A percentile compares a stretch with the other conserved stretches of the same genome.
Evolutionary conservation across 1,284 basidiomycete genomes (phyloP).

Genomic region (Mycosarcoma mackinlayi): DNA sequence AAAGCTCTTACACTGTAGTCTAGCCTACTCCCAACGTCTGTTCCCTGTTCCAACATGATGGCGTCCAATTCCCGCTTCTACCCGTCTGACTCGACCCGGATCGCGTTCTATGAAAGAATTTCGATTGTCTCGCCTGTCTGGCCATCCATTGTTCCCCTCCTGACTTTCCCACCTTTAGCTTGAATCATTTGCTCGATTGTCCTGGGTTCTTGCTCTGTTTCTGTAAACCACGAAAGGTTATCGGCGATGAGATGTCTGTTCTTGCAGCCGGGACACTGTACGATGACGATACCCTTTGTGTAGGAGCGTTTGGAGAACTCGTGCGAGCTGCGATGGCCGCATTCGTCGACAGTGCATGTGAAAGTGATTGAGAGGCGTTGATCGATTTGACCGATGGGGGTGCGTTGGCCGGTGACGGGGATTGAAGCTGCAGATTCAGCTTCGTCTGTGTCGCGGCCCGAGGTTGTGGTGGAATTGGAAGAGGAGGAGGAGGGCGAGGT

Average conservation of each 20-base stretch:
- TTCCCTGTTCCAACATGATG: too few relatives aligned
- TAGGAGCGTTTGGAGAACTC: conserved; percentile 87
- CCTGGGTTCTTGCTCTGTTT: conserved; percentile 55
- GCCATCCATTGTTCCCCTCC: conserved; percentile 52
- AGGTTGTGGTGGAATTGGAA: background rate
- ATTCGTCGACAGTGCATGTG: conserved; percentile 71
- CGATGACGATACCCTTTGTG: conserved; percentile 86
- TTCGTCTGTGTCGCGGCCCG: conserved; percentile 3
- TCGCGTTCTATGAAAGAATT: conserved; percentile 42
- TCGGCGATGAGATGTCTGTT: conserved; percentile 73
- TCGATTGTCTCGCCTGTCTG: conserved; percentile 63
- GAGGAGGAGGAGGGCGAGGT: conserved; percentile 6
- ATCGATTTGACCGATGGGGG: conserved; percentile 54
- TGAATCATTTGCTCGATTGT: conserved; percentile 66
- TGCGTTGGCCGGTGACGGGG: conserved; percentile 43
- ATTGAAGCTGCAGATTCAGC: conserved; percentile 11
- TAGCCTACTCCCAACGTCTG: too few relatives aligned
- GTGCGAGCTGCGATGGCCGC: conserved; percentile 85
- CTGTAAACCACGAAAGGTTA: conserved; percentile 65
- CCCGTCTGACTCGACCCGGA: too few relatives aligned
- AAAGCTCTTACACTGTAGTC: too few relatives aligned
- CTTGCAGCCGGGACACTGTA: conserved; percentile 90
- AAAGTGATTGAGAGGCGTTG: conserved; percentile 62
- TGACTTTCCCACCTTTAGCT: conserved; percentile 61
- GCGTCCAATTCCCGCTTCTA: too few relatives aligned